Percentiles rank a stretch among this genome's conserved stretches.
These are phyloP conservation scores for Serendipita sp. DNA, from an alignment of 1,284 basidiomycete genomes.

Conservation along the genomic window DNA sequence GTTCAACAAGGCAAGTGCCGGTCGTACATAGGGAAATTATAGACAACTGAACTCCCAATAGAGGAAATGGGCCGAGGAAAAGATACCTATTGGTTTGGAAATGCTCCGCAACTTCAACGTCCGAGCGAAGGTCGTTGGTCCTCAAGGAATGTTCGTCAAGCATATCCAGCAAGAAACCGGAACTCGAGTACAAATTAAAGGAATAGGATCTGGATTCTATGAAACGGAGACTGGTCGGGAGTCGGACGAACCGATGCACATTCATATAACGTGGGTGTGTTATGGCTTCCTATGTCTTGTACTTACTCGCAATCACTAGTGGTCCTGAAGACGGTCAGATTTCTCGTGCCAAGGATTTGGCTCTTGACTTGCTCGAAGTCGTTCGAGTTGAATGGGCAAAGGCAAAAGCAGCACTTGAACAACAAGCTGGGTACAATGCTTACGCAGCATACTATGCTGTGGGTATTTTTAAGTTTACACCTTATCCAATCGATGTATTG, in stretches of 20 bases:
- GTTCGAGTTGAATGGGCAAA: conserved; percentile 78
- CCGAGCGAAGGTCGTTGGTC: conserved; percentile 93
- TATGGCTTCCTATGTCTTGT: conserved; percentile 8
- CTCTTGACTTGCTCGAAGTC: conserved; percentile 79
- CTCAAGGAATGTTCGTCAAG: conserved; percentile 94
- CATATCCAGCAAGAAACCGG: conserved; percentile 95
- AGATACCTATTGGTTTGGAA: conserved; percentile 76
- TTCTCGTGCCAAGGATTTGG: conserved; percentile 71
- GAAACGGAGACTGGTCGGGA: conserved; percentile 89
- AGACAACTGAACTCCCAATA: conserved; percentile 20
- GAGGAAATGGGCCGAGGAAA: conserved; percentile 95
- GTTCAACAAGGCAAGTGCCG: conserved; percentile 43
- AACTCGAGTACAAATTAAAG: conserved; percentile 97
- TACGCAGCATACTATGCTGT: conserved; percentile 45
- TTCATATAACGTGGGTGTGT: conserved; percentile 65
- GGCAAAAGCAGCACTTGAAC: conserved; percentile 42
- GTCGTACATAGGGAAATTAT: conserved; percentile 2
- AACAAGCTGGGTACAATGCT: conserved; percentile 63
- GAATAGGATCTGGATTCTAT: conserved; percentile 85
- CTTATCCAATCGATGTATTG: conserved; percentile 15
- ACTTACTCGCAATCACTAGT: conserved; percentile 27
- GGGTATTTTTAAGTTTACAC: conserved; percentile 23
- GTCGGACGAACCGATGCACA: conserved; percentile 85
- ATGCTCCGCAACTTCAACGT: conserved; percentile 94
- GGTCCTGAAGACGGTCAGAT: conserved; percentile 84